Evolutionary conservation across 768 basidiomycete genomes (phyloP).

Genomic region (Tricholoma bakamatsutake): DNA sequence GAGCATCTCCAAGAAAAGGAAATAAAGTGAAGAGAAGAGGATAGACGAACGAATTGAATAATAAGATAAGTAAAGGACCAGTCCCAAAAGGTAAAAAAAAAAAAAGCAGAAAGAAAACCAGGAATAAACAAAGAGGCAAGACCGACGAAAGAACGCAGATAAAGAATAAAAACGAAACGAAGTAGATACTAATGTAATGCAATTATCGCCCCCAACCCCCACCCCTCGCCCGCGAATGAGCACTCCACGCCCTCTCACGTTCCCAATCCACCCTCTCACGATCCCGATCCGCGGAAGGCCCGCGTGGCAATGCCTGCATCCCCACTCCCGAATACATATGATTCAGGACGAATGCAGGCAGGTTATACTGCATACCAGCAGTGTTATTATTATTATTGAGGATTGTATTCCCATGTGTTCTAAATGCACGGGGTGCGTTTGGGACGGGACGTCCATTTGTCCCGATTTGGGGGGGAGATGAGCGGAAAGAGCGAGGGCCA

Average conservation of each 20-base stretch:
- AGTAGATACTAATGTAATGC: too few relatives aligned
- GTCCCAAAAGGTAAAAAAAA: background rate
- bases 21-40: too few relatives aligned
- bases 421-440: constrained; percentile 18
- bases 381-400: background rate
- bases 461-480: constrained; percentile 6
- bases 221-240: constrained; percentile 25
- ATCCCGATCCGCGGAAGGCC: constrained; percentile 49
- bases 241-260: constrained; percentile 28
- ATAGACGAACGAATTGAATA: background rate
- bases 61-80: background rate
- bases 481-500: constrained; percentile 40
- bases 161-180: background rate
- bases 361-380: constrained; percentile 24
- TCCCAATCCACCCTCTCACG: constrained; percentile 43
- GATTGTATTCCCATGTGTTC: background rate
- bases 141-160: background rate
- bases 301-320: constrained; percentile 38
- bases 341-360: constrained; percentile 35
- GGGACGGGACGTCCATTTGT: constrained; percentile 18
- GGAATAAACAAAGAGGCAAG: background rate
- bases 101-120: background rate
- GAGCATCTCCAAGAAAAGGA: too few relatives aligned
- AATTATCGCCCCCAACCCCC: constrained; percentile 27
- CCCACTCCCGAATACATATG: constrained; percentile 21